Evolutionary conservation across 345 rosid genomes (phyloP).

Genomic region (Citrus medica): DNA sequence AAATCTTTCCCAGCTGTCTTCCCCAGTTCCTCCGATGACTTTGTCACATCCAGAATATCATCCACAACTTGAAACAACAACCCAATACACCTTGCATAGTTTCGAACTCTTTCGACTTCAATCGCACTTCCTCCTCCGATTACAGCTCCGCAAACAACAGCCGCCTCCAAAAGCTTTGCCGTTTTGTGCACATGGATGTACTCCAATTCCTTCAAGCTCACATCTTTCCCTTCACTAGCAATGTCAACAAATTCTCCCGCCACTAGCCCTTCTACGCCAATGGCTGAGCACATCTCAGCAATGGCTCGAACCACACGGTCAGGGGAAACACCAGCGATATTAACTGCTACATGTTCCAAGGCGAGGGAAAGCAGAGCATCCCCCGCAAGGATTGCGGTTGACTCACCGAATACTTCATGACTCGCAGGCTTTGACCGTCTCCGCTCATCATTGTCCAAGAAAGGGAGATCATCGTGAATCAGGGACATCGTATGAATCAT

Average conservation of each 20-base stretch:
- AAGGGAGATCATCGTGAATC: slow-evolving; percentile 72
- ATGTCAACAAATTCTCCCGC: slow-evolving; percentile 60
- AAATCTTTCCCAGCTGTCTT: slow-evolving; percentile 40
- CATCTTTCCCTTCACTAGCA: slow-evolving; percentile 40
- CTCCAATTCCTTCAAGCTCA: slow-evolving; percentile 28
- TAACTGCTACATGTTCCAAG: slow-evolving; percentile 47
- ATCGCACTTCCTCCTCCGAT: slow-evolving; percentile 29
- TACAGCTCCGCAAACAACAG: slow-evolving; percentile 36
- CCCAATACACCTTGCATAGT: slow-evolving; percentile 33
- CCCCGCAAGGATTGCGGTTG: slow-evolving; percentile 50
- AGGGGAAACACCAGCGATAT: slow-evolving; percentile 22
- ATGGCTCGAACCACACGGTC: slow-evolving; percentile 37
- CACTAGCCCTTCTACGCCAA: slow-evolving; percentile 47
- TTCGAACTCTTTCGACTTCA: slow-evolving; percentile 27
- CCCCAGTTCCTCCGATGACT: slow-evolving; percentile 32
- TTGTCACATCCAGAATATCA: slow-evolving; percentile 35
- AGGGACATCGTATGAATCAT: slow-evolving; percentile 74
- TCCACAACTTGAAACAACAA: slow-evolving; percentile 35
- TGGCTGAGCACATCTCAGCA: slow-evolving; percentile 40
- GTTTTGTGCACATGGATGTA: slow-evolving; percentile 41
- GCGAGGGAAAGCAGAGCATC: slow-evolving; percentile 61
- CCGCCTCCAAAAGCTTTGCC: slow-evolving; percentile 36
- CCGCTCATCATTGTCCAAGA: slow-evolving; percentile 69
- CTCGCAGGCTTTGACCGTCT: slow-evolving; percentile 59
- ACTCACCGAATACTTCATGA: slow-evolving; percentile 55